Base-by-base conservation (phyloP, 495 filamentous ascomycete genomes). In the Lasiosphaeria ovina region DNA sequence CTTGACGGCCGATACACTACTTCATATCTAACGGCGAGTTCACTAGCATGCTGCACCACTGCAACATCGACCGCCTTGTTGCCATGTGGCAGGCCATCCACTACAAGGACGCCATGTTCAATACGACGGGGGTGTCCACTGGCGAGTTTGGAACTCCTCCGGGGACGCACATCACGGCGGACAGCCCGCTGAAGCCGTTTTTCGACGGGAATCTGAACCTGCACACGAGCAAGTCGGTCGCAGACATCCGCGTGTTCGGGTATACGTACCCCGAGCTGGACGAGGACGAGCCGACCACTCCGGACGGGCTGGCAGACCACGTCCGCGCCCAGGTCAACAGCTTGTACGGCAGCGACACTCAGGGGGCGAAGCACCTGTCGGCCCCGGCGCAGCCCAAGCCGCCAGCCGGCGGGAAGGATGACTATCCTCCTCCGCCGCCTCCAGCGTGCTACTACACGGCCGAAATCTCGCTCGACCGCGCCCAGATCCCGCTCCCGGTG, bases 251-350 rank as follows among this genome's bases (percentile, higher is more conserved):
- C 12, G 49, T 49, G 2, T 71, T 83, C 34, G 79, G 79, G 14
- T 82, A 83, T 56, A 75, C 74, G 3, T 81, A 82, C 59, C 74
- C 77, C 0, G 80, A 82, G 54, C 52, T 69, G 10, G 61, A 75
- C 42, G 24, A 24, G 24, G 65, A 66, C 48, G 65, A 57, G 62
- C 52, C 47, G 14, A 61, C 59, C 31, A 54, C 36, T 44, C 57
- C 66, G 8, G 67, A 63, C 0, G 59, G 60, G 16, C 44, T 69
- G n/a, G 69, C 67, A 5, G 36, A 54, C 9, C 54, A 54, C 3
- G 66, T 74, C 33, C 64, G 65, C 6, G 61, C 66, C 2, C 55
- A 58, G 16, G 64, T 80, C 0, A 75, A 78, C 55, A 55, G 32
- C 11, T 54, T 76, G 31, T 81, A 79, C 57, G 24, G 24, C 24